These are phyloP conservation scores for Cephalotrichum gorgonifer DNA, from an alignment of 2,329 filamentous ascomycete species.

Conservation along the genomic window DNA sequence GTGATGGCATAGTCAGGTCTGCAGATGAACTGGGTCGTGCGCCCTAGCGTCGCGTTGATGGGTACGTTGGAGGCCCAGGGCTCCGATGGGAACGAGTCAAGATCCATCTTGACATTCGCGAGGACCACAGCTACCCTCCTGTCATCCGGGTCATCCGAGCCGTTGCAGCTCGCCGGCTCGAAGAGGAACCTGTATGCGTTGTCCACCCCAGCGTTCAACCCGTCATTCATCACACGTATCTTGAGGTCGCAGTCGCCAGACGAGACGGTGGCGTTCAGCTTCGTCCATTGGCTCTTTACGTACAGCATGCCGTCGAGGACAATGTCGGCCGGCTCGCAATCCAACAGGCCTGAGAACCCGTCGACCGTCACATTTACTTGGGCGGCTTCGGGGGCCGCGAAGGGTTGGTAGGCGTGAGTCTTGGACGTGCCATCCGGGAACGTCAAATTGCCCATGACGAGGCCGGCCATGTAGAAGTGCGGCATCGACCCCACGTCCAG, in stretches of 20 bases:
- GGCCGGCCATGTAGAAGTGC: conserved; percentile 20
- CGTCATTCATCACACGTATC: not conserved
- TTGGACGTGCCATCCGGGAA: conserved; percentile 21
- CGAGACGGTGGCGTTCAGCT: conserved; percentile 19
- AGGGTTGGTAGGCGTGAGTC: conserved; percentile 23
- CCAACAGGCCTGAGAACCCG: conserved; percentile 20
- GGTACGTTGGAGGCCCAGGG: conserved; percentile 5
- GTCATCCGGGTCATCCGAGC: conserved; percentile 10
- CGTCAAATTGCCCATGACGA: conserved; percentile 12
- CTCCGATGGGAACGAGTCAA: conserved; percentile 2
- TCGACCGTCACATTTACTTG: conserved; percentile 21
- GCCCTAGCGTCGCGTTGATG: conserved; percentile 10
- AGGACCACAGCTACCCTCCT: conserved; percentile 15
- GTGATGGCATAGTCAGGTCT: conserved; percentile 14
- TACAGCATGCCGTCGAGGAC: conserved; percentile 14
- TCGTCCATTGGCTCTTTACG: conserved; percentile 8
- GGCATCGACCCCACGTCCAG: conserved; percentile 16
- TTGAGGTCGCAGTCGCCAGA: conserved; percentile 7
- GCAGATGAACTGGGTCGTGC: conserved; percentile 17
- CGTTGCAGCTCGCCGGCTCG: conserved; percentile 11
- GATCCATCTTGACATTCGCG: conserved; percentile 11
- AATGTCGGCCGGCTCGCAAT: conserved; percentile 18
- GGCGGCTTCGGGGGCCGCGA: conserved; percentile 14
- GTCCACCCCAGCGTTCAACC: not conserved
- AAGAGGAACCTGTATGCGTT: conserved; percentile 11